Evolutionary conservation across 1,284 basidiomycete genomes (phyloP), one percentile per base, ranked within the genome.

Genomic region (Rhodotorula glutinis): DNA sequence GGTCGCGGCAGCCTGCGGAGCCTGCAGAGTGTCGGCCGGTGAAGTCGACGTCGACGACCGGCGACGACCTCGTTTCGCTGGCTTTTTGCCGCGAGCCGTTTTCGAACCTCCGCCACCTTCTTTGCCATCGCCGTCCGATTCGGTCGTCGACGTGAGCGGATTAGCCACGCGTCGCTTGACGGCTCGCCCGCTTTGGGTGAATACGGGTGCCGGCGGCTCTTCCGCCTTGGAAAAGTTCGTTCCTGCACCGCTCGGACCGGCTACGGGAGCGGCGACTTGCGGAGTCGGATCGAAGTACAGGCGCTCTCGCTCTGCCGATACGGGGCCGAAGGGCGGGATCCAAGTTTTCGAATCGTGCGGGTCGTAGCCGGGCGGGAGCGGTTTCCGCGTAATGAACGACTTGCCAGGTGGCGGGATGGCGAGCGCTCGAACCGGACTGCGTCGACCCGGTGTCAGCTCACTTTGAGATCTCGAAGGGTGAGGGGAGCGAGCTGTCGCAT

Each of bases 321-420:
- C n/a, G 2, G 47, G 57, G 13, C 25, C 17, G 46, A 59, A 59
- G 27, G 57, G 25, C 4, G 57, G 30, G 27, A 59, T 44, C 57
- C 57, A 59, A 0, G 57, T 59, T 7, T 47, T 29, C 14, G 38
- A 30, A 49, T 51, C 49, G 19, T 23, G 27, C 1, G 57, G 49
- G 49, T 51, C 38, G 57, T 41, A 59, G 3, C 49, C 57, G 1
- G 29, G 10, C 13, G 57, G 57, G 23, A 46, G 10, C 16, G 57
- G 57, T 5, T n/a, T n/a, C n/a, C 49, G 57, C 19, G 13, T 25
- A 8, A 49, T 23, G 27, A 41, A 49, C 2, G 25, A 21, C 16
- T 29, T 16, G 23, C 49, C 47, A 19, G 25, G 19, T 1, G 19
- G 49, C 21, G 49, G 57, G 40, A 52, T 27, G 4, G 57, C 49